These are phyloP conservation scores for Coriolopsis trogii DNA, from an alignment of 1,284 basidiomycete species.

Conservation along the genomic window DNA sequence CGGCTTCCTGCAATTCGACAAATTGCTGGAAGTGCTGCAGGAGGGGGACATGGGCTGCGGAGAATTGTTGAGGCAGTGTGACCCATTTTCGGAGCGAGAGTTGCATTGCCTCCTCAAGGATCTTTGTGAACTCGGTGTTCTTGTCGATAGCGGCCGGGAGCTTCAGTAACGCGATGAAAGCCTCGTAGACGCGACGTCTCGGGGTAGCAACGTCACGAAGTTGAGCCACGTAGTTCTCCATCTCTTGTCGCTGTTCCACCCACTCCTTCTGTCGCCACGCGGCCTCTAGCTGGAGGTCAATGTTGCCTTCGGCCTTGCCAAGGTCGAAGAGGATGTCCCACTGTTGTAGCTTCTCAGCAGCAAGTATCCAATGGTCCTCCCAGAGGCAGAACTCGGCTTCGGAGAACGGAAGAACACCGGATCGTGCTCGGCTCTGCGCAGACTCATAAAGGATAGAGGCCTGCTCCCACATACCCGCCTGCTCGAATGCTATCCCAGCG, in stretches of 20 bases:
- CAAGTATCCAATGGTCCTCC: conserved; percentile 99
- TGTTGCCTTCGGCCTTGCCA: conserved; percentile 90
- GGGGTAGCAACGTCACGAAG: conserved; percentile 91
- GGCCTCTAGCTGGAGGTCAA: conserved; percentile 92
- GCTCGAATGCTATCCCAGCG: conserved; percentile 91
- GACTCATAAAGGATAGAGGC: conserved; percentile 90
- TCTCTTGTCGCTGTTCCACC: conserved; percentile 76
- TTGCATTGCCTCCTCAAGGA: conserved; percentile 97
- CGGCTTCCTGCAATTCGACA: conserved; percentile 96
- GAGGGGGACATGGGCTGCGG: conserved; percentile 91
- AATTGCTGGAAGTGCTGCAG: conserved; percentile 99
- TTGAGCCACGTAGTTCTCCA: conserved; percentile 86
- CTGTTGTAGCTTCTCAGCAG: conserved; percentile 95
- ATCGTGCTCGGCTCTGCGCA: conserved; percentile 87
- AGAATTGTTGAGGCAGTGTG: conserved; percentile 83
- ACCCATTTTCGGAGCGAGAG: conserved; percentile 97
- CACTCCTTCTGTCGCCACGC: conserved; percentile 97
- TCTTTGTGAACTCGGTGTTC: conserved; percentile 80
- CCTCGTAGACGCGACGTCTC: conserved; percentile 93
- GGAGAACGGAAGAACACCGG: conserved; percentile 86
- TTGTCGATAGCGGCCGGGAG: conserved; percentile 67
- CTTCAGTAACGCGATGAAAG: conserved; percentile 87
- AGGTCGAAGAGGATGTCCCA: conserved; percentile 97
- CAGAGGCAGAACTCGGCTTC: conserved; percentile 97
- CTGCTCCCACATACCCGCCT: conserved; percentile 97